Base-by-base conservation (phyloP, 371 early-diverging fungal genomes). In the Blastocladiella emersonii region DNA sequence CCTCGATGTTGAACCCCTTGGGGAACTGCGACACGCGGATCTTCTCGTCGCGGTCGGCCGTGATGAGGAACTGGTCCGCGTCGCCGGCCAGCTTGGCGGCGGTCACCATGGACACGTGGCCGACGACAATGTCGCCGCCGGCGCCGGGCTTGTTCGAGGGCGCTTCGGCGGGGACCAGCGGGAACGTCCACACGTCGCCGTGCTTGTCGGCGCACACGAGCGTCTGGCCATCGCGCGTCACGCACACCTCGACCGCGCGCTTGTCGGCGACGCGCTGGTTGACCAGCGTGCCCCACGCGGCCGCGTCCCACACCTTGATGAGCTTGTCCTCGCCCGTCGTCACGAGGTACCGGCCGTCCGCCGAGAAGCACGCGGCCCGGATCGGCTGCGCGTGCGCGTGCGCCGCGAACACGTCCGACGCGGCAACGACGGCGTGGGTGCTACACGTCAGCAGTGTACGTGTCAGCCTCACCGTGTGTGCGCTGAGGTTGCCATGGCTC, bases 281-380 rank as follows among this genome's bases (percentile, higher is more conserved):
- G 53, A 30, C 53, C 3, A 30, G 32, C 53, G 15, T 17, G 8
- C 53, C 27, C 25, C n/a, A 48, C 21, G 15, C 12, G 53, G 30
- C 15, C 17, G 30, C 23, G 3, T 48, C 32, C 67, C 67, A 66
- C 23, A 90, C 85, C 60, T 95, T 84, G 65, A 97, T 90, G 63
- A 89, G 84, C 66, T 87, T 92, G 73, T 98, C 98, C 73, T 97
- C 95, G 21, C 95, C 96, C 48, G 98, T 97, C 2, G 98, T 94
- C 12, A 95, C 98, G 41, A 98, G 76, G 64, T 72, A 87, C 62
- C 80, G 83, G 64, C 90, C 90, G 70, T 96, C 95, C 21, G 95
- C 93, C 65, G 93, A 93, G 69, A 98, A 98, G 74, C 91, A 91
- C 39, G 95, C 95, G 3, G 93, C 88, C 49, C 98, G 88, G 70